Evolutionary conservation across 73 alveolate species (phyloP).

Genomic region (Stentor coeruleus): DNA sequence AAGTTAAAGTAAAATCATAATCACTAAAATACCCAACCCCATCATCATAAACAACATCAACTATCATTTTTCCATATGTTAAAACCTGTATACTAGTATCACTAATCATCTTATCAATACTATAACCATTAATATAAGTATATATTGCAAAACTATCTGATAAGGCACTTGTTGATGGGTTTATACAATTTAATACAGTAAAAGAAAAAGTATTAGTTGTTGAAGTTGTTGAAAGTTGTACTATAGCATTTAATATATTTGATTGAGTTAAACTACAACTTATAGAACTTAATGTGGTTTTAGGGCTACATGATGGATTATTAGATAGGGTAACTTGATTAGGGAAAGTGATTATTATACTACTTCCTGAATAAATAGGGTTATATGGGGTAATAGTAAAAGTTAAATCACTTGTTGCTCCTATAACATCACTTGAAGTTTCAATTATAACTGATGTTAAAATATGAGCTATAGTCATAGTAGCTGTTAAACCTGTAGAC

Average conservation of each 20-base stretch:
- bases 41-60: not conserved
- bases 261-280: not conserved
- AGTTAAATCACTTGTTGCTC: not conserved
- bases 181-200: not conserved
- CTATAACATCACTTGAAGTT: not conserved
- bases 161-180: not conserved
- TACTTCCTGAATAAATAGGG: not conserved
- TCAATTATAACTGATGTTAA: not conserved
- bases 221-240: not conserved
- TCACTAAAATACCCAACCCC: no score
- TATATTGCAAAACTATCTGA: not conserved
- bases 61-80: not conserved
- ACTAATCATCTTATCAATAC: not conserved
- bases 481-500: not conserved
- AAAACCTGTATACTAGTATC: not conserved
- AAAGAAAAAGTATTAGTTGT: not conserved
- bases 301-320: not conserved
- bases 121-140: not conserved
- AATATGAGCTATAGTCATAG: not conserved
- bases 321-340: not conserved
- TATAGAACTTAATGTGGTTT: not conserved
- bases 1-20: no score
- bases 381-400: not conserved
- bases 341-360: not conserved
- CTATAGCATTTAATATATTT: not conserved